Evolutionary conservation across 345 rosid species (phyloP), one percentile per base, ranked within the genome.

Genomic region (Brassica incana): DNA sequence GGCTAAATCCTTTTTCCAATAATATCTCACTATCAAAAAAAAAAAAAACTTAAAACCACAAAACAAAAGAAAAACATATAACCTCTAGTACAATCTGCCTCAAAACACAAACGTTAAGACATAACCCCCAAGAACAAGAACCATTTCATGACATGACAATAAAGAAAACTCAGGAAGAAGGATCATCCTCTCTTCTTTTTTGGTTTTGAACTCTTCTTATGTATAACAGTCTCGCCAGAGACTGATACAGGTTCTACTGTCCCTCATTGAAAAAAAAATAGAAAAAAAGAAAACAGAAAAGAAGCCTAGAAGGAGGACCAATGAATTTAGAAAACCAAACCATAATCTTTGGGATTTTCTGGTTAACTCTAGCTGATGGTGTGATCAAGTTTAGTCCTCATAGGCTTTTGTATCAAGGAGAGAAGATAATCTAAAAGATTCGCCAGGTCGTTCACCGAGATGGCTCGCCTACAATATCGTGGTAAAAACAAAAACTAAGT

Each of bases 141-240:
- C 80, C 64, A 64, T 70, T 75, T 75, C 83, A 80, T 40, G 60
- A 80, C 83, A 80, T 56, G 61, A 63, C 58, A 52, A 52, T 52
- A 52, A 27, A 52, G 79, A 80, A 80, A 70, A 70, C 67, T 65
- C 15, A 80, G n/a, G 79, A 69, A 75, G 83, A 80, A 75, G 80
- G 50, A 75, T 71, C 77, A 74, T 63, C 52, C 16, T 25, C 65
- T 63, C 23, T 20, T 20, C 23, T 67, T 15, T 63, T 27, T 45
- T 48, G 18, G 65, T 52, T 63, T 75, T 64, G 71, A 80, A 69
- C 77, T 81, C 80, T 81, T 65, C 83, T 86, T 86, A 77, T 78
- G 91, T 86, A 85, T 90, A 80, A 83, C 84, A 68, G 86, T 88
- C 93, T 93, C 92, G 77, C 90, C 82, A 67, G 87, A 88, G 93